A percentile compares a stretch with the other conserved stretches of the same genome.
Evolutionary conservation across 1,284 basidiomycete genomes (phyloP).

Genomic region (Phellinidium pouzarii): DNA sequence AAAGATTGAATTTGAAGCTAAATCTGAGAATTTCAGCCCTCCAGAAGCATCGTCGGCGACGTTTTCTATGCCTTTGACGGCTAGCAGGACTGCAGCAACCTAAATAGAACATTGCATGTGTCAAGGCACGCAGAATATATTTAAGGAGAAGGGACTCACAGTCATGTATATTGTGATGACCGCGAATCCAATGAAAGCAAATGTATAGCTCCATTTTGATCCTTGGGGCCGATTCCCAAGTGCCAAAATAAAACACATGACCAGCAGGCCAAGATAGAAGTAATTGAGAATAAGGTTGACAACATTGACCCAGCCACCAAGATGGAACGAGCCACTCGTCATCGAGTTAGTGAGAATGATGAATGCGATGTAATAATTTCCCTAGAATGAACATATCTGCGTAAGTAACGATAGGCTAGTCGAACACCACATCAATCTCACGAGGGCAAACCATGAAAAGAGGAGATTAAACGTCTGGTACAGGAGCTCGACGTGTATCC

Average conservation of each 20-base stretch:
- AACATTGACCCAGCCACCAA: constrained; percentile 53
- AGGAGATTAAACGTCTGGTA: constrained; percentile 89
- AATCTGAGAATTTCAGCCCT: constrained; percentile 41
- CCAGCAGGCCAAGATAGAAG: constrained; percentile 79
- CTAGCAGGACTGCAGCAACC: constrained; percentile 74
- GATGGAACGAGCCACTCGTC: constrained; percentile 52
- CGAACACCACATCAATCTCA: constrained; percentile 29
- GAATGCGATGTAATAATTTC: constrained; percentile 89
- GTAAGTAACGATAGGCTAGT: neutral
- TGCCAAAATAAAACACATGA: constrained; percentile 87
- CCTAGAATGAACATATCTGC: constrained; percentile 34
- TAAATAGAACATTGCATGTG: constrained; percentile 27
- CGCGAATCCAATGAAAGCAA: constrained; percentile 78
- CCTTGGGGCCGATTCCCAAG: constrained; percentile 93
- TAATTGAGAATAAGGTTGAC: constrained; percentile 81
- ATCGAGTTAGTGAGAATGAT: constrained; percentile 68
- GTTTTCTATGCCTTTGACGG: constrained; percentile 69
- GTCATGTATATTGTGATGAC: constrained; percentile 92
- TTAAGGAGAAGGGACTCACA: constrained; percentile 42
- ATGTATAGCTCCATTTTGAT: constrained; percentile 75
- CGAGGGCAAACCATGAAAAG: constrained; percentile 89
- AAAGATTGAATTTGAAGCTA: constrained; percentile 77
- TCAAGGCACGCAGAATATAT: neutral
- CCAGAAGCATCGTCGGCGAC: constrained; percentile 42
- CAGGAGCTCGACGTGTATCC: constrained; percentile 90